These are phyloP conservation scores for Populus tremula DNA, from an alignment of 345 rosid genomes.

Conservation along the genomic window DNA sequence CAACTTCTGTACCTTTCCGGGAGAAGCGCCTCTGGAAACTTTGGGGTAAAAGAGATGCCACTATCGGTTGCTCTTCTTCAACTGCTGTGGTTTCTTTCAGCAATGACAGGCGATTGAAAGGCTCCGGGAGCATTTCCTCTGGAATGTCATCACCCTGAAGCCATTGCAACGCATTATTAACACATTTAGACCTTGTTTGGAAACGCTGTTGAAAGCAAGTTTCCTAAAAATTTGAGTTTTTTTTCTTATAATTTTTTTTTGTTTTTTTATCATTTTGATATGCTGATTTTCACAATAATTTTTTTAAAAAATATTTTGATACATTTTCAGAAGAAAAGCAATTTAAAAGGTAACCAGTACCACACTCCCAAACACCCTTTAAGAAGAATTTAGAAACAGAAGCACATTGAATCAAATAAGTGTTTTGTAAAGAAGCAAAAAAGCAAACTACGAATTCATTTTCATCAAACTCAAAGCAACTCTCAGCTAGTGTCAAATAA, in stretches of 20 bases:
- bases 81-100: background rate
- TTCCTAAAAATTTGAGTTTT: too few relatives aligned
- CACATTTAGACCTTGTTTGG: background rate
- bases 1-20: conserved; percentile 9
- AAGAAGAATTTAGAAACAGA: background rate
- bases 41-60: conserved; percentile 44
- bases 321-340: too few relatives aligned
- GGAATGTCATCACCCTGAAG: conserved; percentile 77
- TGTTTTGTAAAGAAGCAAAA: background rate
- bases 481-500: background rate
- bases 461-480: background rate
- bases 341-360: too few relatives aligned
- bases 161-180: background rate
- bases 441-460: background rate
- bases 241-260: too few relatives aligned
- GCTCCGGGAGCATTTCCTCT: conserved; percentile 66
- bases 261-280: too few relatives aligned
- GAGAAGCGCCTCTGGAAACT: conserved; percentile 49
- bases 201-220: too few relatives aligned
- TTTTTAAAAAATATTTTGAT: too few relatives aligned
- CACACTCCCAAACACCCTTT: too few relatives aligned
- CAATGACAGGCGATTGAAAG: conserved; percentile 36
- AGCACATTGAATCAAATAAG: background rate
- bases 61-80: conserved; percentile 27
- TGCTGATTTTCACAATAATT: too few relatives aligned